Base-by-base conservation (phyloP, 2,329 filamentous ascomycete species). In the Chrysoporthe austroafricana region DNA sequence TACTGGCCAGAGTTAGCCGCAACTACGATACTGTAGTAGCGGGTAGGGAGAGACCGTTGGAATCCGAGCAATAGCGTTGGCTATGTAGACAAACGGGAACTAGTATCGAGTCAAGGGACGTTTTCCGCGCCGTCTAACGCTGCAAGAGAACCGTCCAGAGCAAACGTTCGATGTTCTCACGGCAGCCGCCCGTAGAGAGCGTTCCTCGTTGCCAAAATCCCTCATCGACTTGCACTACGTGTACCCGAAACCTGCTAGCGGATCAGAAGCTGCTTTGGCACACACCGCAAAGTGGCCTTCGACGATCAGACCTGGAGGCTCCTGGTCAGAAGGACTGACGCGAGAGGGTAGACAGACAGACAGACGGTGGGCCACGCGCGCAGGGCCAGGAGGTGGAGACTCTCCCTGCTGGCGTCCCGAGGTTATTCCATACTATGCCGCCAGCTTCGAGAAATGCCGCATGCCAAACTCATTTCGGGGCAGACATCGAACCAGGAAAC, bases 381-480 rank as follows among this genome's bases (percentile, higher is more conserved):
- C 13, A 46, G 44, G 44, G 18, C 26, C 21, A 11, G 58, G 21
- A 60, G 58, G 58, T 54, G 46, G 61, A 54, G 26, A 14, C 13
- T 13, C 18, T 21, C 9, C 34, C 34, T 43, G 18, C n/a, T 4
- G 36, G 32, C 26, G 34, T 36, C 32, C 34, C 34, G 61, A 52
- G 43, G 34, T n/a, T 52, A 14, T 52, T 5, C 21, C 34, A 43
- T 7, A 26, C 16, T 32, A 7, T 48, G 14, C 5, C 11, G 26
- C 34, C 56, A 59, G 52, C 32, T 59, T n/a, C 8, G 43, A 59
- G 60, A 67, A 67, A 64, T 67, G 56, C 66, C 66, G 54, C 66
- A 67, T 44, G 52, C 46, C 52, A 64, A 43, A 61, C 39, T 59
- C 42, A 52, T 43, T 56, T 54, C 52, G 58, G 61, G 43, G 42